A percentile compares a stretch with the other conserved stretches of the same genome.
These are phyloP conservation scores for Sideroxylon spinosum DNA, from an alignment of 179 eudicot genomes.

Conservation along the genomic window DNA sequence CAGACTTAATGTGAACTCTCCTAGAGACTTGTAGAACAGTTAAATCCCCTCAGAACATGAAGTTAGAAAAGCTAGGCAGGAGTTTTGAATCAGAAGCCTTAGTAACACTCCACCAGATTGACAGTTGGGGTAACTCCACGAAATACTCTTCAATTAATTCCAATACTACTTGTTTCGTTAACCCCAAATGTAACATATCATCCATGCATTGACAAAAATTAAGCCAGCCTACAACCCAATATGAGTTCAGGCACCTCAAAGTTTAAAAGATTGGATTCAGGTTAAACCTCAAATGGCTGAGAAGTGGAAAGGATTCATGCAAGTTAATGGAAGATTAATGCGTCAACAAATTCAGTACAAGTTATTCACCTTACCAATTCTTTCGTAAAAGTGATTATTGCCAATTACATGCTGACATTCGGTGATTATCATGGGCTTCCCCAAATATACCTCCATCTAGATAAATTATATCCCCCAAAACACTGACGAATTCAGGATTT, in stretches of 20 bases:
- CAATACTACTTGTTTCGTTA: not conserved
- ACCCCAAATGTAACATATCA: not conserved
- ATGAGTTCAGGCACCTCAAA: not conserved
- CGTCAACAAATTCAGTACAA: not conserved
- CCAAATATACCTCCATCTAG: not conserved
- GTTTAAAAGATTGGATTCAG: not conserved
- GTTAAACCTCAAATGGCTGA: not conserved
- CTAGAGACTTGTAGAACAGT: no score
- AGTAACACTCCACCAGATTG: not conserved
- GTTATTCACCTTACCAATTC: not conserved
- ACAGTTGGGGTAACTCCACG: not conserved
- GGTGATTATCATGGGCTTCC: not conserved
- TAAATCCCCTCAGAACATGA: no score
- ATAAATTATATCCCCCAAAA: not conserved
- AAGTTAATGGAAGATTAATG: not conserved
- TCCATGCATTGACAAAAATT: not conserved
- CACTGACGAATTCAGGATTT: not conserved
- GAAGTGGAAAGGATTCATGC: not conserved
- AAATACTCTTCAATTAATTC: not conserved
- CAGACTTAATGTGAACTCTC: no score
- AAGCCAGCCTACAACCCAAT: not conserved
- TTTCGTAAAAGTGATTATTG: not conserved
- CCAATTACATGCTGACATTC: not conserved
- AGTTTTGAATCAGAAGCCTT: no score
- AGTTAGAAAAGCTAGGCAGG: no score